phyloP scores from a whole-genome alignment of 495 filamentous ascomycete species.

The Daldinia concentrica region DNA sequence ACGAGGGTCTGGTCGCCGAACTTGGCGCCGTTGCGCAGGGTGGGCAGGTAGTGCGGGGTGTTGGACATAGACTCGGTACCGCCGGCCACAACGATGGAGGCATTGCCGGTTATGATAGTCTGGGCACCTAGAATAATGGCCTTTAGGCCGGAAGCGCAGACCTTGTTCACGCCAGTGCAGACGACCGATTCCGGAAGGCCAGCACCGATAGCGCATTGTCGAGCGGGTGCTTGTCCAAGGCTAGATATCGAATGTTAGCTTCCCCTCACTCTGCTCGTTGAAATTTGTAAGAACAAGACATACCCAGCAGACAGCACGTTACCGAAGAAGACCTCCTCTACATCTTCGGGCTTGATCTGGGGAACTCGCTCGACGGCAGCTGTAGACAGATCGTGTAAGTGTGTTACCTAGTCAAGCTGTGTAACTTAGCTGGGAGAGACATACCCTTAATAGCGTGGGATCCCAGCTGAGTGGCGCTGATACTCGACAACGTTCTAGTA shows the following conservation, averaged over 20 bases:
- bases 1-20: slow-evolving; percentile 87
- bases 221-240: slow-evolving; percentile 94
- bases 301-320: slow-evolving; percentile 98
- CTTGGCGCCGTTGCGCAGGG: slow-evolving; percentile 82
- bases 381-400: slow-evolving; percentile 49
- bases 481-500: slow-evolving; percentile 77
- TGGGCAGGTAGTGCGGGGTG: slow-evolving; percentile 93
- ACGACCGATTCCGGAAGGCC: slow-evolving; percentile 81
- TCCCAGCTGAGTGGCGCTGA: slow-evolving; percentile 86
- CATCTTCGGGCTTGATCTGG: slow-evolving; percentile 81
- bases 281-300: slow-evolving; percentile 53
- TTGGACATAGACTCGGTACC: slow-evolving; percentile 99
- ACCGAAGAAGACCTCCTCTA: slow-evolving; percentile 96
- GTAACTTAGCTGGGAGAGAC: slow-evolving; percentile 25
- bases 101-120: slow-evolving; percentile 94
- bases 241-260: slow-evolving; percentile 57
- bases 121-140: slow-evolving; percentile 94
- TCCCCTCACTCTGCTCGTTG: slow-evolving; percentile 7
- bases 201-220: slow-evolving; percentile 89
- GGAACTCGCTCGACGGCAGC: slow-evolving; percentile 87
- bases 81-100: slow-evolving; percentile 88
- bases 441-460: slow-evolving; percentile 90
- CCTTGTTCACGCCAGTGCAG: slow-evolving; percentile 97
- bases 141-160: slow-evolving; percentile 94
- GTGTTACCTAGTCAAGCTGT: background rate